Evolutionary conservation across 2,329 filamentous ascomycete species (phyloP).

Genomic region (Fusarium caatingaense): DNA sequence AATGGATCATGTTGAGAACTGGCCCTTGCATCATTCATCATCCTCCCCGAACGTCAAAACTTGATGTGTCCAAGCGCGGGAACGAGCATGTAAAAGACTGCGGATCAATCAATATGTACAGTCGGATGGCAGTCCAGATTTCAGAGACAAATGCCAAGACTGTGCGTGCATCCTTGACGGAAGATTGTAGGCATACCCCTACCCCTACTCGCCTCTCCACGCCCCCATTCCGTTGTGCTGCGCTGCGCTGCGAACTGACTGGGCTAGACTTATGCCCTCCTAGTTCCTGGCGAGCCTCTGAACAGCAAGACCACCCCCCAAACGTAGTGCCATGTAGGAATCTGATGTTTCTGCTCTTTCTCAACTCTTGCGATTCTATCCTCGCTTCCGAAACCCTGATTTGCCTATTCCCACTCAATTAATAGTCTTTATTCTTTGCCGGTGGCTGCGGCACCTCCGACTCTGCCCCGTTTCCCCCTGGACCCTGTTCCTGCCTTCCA

Average conservation of each 20-base stretch:
- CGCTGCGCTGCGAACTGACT: constrained; percentile 15
- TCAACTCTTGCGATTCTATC: constrained; percentile 36
- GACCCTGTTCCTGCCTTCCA: constrained; percentile 34
- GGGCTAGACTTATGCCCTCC: constrained; percentile 36
- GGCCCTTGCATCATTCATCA: constrained; percentile 26
- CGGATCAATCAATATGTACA: constrained; percentile 10
- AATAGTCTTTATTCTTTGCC: constrained; percentile 34
- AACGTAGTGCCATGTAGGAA: constrained; percentile 37
- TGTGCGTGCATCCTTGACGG: constrained; percentile 31
- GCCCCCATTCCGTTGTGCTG: constrained; percentile 26
- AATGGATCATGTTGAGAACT: not conserved
- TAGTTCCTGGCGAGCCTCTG: constrained; percentile 26
- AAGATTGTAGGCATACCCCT: constrained; percentile 33
- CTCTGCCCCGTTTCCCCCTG: constrained; percentile 33
- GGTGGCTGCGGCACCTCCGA: constrained; percentile 41
- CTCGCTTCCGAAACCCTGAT: constrained; percentile 41
- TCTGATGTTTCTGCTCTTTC: constrained; percentile 44
- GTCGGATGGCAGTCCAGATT: constrained; percentile 6
- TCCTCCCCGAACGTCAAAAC: constrained; percentile 25
- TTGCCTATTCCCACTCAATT: constrained; percentile 31
- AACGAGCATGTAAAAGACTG: constrained; percentile 10
- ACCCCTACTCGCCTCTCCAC: constrained; percentile 12
- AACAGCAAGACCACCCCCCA: constrained; percentile 33
- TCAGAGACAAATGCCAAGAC: constrained; percentile 34
- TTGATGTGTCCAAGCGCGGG: constrained; percentile 7